Conservation (phyloP, 306 rosid genomes). For the Dryas drummondii region DNA sequence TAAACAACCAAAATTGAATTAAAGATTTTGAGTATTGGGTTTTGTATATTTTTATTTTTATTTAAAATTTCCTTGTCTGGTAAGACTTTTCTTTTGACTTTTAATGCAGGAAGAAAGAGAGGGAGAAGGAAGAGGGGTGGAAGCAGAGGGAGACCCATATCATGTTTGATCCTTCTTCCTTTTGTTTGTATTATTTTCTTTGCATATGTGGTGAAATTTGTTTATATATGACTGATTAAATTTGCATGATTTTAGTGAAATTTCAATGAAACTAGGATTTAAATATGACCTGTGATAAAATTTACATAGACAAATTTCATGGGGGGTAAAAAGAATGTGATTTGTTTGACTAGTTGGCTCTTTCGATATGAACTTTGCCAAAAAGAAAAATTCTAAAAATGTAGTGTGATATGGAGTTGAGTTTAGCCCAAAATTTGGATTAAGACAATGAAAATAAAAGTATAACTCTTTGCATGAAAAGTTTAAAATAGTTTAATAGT, state of each 20-base stretch:
- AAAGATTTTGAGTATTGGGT: neutral
- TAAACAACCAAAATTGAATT: no score
- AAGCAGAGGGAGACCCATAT: neutral
- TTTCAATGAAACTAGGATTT: neutral
- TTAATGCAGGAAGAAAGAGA: neutral
- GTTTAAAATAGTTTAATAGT: neutral
- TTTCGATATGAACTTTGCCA: no score
- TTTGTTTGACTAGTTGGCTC: no score
- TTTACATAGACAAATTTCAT: no score
- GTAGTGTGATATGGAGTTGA: no score
- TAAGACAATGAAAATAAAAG: neutral
- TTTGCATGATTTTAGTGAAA: neutral
- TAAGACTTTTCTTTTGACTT: neutral
- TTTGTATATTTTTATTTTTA: neutral
- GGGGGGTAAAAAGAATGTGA: no score
- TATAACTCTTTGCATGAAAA: neutral
- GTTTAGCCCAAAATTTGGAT: no score
- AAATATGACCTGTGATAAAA: neutral
- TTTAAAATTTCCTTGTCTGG: neutral
- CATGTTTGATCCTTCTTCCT: slow-evolving; percentile 1
- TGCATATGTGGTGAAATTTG: neutral
- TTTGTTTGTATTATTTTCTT: neutral
- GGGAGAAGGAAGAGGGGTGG: neutral
- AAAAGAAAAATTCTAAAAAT: no score
- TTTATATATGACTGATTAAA: neutral